Conservation (phyloP, 1,284 basidiomycete genomes). For the Rhodofomes roseus region DNA sequence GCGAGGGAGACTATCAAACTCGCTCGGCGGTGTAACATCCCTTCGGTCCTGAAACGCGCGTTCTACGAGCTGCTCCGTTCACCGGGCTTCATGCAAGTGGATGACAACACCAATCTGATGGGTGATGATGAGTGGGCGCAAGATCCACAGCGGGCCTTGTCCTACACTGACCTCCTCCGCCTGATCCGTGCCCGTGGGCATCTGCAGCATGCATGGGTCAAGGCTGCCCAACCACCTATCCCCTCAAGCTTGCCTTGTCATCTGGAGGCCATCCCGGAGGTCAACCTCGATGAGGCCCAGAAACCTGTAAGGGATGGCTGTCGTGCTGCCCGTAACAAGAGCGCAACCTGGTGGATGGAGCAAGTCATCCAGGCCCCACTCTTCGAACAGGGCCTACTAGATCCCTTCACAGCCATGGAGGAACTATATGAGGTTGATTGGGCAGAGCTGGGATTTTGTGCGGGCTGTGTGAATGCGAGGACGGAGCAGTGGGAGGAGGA, state of each 20-base stretch:
- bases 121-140: conserved; percentile 11
- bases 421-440: conserved; percentile 27
- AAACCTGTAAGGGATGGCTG: conserved; percentile 12
- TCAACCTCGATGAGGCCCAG: background rate
- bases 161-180: conserved; percentile 18
- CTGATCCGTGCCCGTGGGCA: conserved; percentile 21
- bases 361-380: conserved; percentile 20
- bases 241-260: conserved; percentile 19
- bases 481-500: conserved; percentile 20
- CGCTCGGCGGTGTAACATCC: conserved; percentile 26
- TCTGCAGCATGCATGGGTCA: conserved; percentile 22
- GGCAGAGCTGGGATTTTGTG: conserved; percentile 29
- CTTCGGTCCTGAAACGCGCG: conserved; percentile 31
- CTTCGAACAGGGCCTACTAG: conserved; percentile 26
- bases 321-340: conserved; percentile 3
- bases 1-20: conserved; percentile 30
- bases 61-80: conserved; percentile 35
- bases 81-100: conserved; percentile 22
- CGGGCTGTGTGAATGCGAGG: conserved; percentile 23
- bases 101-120: conserved; percentile 1
- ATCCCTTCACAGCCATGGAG: conserved; percentile 32
- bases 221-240: conserved; percentile 17
- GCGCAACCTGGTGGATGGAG: conserved; percentile 17
- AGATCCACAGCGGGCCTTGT: conserved; percentile 3
- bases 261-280: conserved; percentile 6